Conservation (phyloP, 345 rosid genomes). For the Euclidium syriacum region DNA sequence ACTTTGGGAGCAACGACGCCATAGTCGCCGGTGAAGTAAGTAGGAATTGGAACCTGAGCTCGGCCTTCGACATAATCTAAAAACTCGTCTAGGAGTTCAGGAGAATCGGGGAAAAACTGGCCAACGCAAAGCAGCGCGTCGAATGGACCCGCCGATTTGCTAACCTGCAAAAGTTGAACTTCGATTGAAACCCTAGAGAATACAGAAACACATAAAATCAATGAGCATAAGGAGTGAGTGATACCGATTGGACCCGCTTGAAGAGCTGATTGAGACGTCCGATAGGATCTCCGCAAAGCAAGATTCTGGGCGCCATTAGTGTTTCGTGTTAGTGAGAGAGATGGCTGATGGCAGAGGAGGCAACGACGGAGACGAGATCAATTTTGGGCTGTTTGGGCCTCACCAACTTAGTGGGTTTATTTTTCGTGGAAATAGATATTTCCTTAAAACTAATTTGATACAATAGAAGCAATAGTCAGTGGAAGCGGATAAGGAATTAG, state of each 20-base stretch:
- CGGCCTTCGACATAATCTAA: conserved; percentile 58
- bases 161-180: conserved; percentile 43
- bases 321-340: not conserved
- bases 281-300: conserved; percentile 77
- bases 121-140: conserved; percentile 78
- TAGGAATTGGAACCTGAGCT: conserved; percentile 59
- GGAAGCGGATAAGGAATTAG: too few relatives aligned
- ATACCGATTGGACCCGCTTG: conserved; percentile 78
- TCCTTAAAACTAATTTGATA: too few relatives aligned
- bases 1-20: conserved; percentile 65
- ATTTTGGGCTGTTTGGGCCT: not conserved
- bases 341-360: not conserved
- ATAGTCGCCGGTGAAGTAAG: conserved; percentile 85
- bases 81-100: conserved; percentile 58
- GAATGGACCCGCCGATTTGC: conserved; percentile 78
- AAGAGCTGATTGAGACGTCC: conserved; percentile 82
- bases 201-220: not conserved
- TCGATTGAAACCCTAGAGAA: conserved; percentile 23
- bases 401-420: not conserved
- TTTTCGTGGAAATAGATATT: too few relatives aligned
- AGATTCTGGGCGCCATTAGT: conserved; percentile 69
- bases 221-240: not conserved
- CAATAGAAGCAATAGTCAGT: too few relatives aligned
- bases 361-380: not conserved
- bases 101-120: conserved; percentile 73